These are phyloP conservation scores for Trametes polyzona DNA, from an alignment of 1,284 basidiomycete genomes.

Conservation along the genomic window DNA sequence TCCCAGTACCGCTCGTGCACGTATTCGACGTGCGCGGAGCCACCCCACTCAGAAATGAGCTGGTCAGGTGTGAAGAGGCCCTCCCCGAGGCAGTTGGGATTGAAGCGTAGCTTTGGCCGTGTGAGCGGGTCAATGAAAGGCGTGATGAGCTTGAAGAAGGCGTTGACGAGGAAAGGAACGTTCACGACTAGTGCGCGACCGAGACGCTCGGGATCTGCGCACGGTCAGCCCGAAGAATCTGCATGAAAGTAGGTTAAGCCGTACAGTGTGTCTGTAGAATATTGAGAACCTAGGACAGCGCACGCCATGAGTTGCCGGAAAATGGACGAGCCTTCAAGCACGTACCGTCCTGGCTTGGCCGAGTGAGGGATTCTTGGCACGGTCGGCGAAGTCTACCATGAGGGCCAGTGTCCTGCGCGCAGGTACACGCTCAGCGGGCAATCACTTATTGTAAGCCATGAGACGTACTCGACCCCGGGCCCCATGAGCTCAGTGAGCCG, in stretches of 20 bases:
- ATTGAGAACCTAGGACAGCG: constrained; percentile 51
- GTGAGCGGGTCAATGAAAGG: constrained; percentile 86
- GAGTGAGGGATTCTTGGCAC: constrained; percentile 76
- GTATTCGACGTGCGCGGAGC: constrained; percentile 64
- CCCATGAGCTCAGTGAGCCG: constrained; percentile 74
- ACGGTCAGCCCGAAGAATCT: neutral
- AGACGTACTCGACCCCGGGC: constrained; percentile 73
- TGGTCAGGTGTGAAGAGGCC: constrained; percentile 60
- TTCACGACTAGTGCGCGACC: constrained; percentile 85
- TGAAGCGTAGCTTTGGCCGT: constrained; percentile 57
- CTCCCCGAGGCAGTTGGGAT: constrained; percentile 63
- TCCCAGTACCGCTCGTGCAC: constrained; percentile 78
- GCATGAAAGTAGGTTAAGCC: constrained; percentile 54
- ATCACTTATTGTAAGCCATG: neutral
- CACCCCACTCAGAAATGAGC: constrained; percentile 68
- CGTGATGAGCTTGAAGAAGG: constrained; percentile 83
- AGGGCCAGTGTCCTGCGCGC: constrained; percentile 62
- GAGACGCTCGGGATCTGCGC: constrained; percentile 87
- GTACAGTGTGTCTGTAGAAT: constrained; percentile 80
- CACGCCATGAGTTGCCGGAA: neutral
- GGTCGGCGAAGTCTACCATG: constrained; percentile 85
- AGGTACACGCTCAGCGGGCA: neutral
- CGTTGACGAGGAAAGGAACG: constrained; percentile 79
- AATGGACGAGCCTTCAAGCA: neutral
- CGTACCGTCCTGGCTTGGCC: constrained; percentile 55